Conservation (phyloP, 2,329 filamentous ascomycete species). For the Pseudogymnoascus sp. region DNA sequence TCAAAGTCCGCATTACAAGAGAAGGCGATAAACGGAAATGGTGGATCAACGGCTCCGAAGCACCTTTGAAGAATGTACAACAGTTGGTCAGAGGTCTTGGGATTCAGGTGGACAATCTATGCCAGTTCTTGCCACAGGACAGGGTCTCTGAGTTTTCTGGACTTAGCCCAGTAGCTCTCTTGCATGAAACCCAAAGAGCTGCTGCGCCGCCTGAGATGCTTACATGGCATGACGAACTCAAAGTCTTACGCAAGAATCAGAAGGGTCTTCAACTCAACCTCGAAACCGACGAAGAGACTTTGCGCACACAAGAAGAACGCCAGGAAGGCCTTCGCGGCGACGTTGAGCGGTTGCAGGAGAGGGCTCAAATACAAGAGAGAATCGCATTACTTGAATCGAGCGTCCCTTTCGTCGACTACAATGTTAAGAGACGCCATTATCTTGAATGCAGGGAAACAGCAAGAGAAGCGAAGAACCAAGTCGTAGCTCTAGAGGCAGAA, state of each 20-base stretch:
- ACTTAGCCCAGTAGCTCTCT: conserved; percentile 70
- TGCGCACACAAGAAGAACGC: conserved; percentile 61
- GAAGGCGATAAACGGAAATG: conserved; percentile 79
- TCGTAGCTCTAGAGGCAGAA: conserved; percentile 51
- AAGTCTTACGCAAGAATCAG: conserved; percentile 59
- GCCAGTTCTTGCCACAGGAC: conserved; percentile 94
- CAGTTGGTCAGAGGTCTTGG: conserved; percentile 61
- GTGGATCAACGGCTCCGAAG: conserved; percentile 61
- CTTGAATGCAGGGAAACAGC: conserved; percentile 47
- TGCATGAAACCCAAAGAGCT: conserved; percentile 80
- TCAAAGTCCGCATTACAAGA: conserved; percentile 68
- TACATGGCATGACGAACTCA: conserved; percentile 67
- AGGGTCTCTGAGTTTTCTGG: conserved; percentile 90
- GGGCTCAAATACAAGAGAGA: conserved; percentile 57
- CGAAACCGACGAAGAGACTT: conserved; percentile 50
- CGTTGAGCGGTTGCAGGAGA: conserved; percentile 73
- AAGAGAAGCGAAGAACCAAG: conserved; percentile 46
- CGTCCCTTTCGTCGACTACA: conserved; percentile 59
- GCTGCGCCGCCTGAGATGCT: conserved; percentile 77
- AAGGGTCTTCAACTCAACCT: conserved; percentile 54
- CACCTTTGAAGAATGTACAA: conserved; percentile 56
- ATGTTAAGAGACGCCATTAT: conserved; percentile 41
- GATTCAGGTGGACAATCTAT: conserved; percentile 96
- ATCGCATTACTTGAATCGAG: conserved; percentile 58
- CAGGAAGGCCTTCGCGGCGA: conserved; percentile 69